Percentiles rank a stretch among this genome's conserved stretches.
phyloP scores from a whole-genome alignment of 2,329 filamentous ascomycete genomes.

The Neofusicoccum kwambonambiense region DNA sequence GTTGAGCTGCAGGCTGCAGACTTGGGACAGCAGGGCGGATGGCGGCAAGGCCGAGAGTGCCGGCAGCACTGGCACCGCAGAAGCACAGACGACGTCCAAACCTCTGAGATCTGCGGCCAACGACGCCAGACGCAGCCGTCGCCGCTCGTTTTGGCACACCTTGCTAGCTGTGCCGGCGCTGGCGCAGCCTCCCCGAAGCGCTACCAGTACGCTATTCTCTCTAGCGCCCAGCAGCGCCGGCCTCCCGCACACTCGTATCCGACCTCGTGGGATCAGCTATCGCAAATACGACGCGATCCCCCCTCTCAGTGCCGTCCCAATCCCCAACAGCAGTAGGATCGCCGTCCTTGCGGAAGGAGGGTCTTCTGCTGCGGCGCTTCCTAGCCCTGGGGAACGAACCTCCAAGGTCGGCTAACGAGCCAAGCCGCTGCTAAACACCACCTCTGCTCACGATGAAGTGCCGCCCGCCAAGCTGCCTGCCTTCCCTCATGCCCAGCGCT shows the following conservation, averaged over 20 bases:
- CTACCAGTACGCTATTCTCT: background rate
- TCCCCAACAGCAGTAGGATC: background rate
- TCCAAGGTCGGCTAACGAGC: background rate
- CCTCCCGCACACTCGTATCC: background rate
- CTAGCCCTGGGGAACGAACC: background rate
- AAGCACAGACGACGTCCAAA: too few species aligned
- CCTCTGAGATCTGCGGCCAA: background rate
- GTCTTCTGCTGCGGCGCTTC: background rate
- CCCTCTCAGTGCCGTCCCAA: background rate
- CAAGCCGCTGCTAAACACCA: conserved; percentile 3
- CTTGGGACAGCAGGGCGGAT: too few species aligned
- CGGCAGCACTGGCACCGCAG: too few species aligned
- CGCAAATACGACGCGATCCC: conserved; percentile 3
- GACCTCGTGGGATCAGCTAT: conserved; percentile 10
- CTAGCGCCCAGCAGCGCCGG: background rate
- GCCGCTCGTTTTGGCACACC: background rate
- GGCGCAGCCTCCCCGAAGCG: background rate
- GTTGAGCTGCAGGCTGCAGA: too few species aligned
- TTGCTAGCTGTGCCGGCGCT: background rate
- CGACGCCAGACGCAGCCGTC: background rate
- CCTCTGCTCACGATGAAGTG: too few species aligned
- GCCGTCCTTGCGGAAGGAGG: background rate
- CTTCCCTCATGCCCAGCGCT: background rate
- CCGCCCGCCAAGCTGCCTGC: background rate
- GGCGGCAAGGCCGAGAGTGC: too few species aligned